Conservation (phyloP, 164 flowering plant species). For the Piper betle region DNA sequence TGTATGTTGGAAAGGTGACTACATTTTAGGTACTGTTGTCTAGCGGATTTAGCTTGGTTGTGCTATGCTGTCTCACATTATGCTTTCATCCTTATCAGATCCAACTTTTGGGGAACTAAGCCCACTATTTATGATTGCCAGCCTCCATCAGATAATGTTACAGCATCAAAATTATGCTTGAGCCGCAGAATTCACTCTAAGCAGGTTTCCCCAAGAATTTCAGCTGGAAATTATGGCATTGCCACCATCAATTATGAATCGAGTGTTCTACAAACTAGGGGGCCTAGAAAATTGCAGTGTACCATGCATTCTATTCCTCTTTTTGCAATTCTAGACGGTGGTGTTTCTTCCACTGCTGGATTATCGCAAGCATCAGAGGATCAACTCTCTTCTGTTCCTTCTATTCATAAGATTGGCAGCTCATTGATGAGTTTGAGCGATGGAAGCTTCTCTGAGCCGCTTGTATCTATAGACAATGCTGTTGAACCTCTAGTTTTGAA, state of each 20-base stretch:
- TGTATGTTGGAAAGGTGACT: conserved; percentile 55
- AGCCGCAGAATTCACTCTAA: conserved; percentile 22
- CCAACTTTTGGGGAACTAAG: conserved; percentile 84
- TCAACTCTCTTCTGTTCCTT: conserved; percentile 9
- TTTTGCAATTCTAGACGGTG: conserved; percentile 62
- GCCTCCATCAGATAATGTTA: conserved; percentile 24
- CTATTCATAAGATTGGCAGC: conserved; percentile 17
- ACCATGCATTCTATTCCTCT: conserved; percentile 58
- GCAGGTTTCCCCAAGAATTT: conserved; percentile 38
- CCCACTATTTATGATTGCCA: conserved; percentile 51
- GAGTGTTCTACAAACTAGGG: conserved; percentile 65
- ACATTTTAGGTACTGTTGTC: not conserved
- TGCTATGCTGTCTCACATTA: not conserved
- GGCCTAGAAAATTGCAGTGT: conserved; percentile 84
- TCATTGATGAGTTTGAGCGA: conserved; percentile 20
- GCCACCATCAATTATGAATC: conserved; percentile 65
- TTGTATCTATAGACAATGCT: conserved; percentile 6
- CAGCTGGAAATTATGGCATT: conserved; percentile 31
- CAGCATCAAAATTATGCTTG: conserved; percentile 20
- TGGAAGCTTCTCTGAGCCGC: conserved; percentile 15
- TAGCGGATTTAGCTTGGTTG: not conserved
- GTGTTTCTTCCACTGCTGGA: conserved; percentile 48
- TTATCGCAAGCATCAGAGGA: conserved; percentile 26
- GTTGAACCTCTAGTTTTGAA: conserved; percentile 43
- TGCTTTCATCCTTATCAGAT: conserved; percentile 33